Conservation (phyloP, 139 green algal species). For the Dunaliella primolecta region DNA sequence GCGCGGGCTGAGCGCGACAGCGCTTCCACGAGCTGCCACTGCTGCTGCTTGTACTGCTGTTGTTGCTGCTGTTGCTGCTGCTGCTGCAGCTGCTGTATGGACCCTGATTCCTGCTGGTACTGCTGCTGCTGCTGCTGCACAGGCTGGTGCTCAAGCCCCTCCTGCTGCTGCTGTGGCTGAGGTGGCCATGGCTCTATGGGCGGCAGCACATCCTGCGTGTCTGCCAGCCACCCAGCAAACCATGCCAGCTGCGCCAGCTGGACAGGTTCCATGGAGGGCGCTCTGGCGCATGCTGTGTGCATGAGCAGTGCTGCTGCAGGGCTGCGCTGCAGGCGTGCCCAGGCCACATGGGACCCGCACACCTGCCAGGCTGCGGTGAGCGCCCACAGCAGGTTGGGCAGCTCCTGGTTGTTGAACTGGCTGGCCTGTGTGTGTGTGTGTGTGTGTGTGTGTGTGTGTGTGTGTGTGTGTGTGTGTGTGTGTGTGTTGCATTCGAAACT, state of each 20-base stretch:
- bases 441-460: not conserved
- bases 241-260: constrained; percentile 21
- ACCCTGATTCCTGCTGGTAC: not conserved
- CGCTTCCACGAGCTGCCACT: constrained; percentile 9
- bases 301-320: not conserved
- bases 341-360: not conserved
- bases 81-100: not conserved
- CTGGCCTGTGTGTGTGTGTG: not conserved
- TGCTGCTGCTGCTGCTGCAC: not conserved
- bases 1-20: not conserved
- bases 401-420: constrained; percentile 22
- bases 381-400: constrained; percentile 35
- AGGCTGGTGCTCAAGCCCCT: not conserved
- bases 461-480: not conserved
- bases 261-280: not conserved
- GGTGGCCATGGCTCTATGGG: not conserved
- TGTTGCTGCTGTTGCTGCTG: not conserved
- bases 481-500: no score
- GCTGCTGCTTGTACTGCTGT: not conserved
- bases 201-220: not conserved
- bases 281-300: not conserved
- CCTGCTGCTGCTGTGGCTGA: not conserved
- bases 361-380: not conserved
- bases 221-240: not conserved
- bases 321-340: not conserved